Evolutionary conservation across 1,139 yeast genomes (phyloP), one percentile per base, ranked within the genome.

Genomic region (Pichia sp.): DNA sequence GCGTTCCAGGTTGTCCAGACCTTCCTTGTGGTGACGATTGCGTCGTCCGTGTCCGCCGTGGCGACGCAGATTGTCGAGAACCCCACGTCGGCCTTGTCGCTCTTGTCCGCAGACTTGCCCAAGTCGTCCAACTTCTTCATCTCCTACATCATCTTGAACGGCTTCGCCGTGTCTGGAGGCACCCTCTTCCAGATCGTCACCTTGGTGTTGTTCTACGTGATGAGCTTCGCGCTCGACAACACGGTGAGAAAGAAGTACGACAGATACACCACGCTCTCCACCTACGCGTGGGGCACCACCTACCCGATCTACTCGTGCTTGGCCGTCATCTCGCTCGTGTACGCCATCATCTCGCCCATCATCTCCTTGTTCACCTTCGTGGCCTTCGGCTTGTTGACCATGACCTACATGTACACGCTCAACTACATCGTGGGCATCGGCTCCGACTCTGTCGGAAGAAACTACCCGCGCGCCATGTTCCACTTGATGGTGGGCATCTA

Each of bases 41-140:
- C 95, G 64, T 85, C 95, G 0, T 90, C 96, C 40, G 72, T 88
- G 8, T 81, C 89, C 0, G 83, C 84, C 4, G 79, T 90, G 0
- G 70, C 86, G 47, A 83, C 82, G 58, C 84, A 81, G 58, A 72
- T 87, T 2, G 72, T 89, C 6, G 83, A 82, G 55, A 83, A 82
- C 57, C 96, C 96, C 2, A 80, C 85, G 0, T 81, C 87, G 1
- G 80, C 87, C 8, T 90, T 95, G 1, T 74, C 81, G 4, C 70
- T 88, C 53, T 70, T 89, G 49, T 96, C 96, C 0, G 75, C 79
- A 6, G 87, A 88, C 63, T 72, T 89, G 47, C 96, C 96, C 0
- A 87, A 85, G 64, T 85, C 95, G 23, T 87, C 95, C 1, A 87
- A 85, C 53, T 89, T 89, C 64, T 89, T 88, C 70, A 84, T 85